Evolutionary conservation across 148 eudicot species (phyloP), one percentile per base, ranked within the genome.

Genomic region (Camellia sinensis): DNA sequence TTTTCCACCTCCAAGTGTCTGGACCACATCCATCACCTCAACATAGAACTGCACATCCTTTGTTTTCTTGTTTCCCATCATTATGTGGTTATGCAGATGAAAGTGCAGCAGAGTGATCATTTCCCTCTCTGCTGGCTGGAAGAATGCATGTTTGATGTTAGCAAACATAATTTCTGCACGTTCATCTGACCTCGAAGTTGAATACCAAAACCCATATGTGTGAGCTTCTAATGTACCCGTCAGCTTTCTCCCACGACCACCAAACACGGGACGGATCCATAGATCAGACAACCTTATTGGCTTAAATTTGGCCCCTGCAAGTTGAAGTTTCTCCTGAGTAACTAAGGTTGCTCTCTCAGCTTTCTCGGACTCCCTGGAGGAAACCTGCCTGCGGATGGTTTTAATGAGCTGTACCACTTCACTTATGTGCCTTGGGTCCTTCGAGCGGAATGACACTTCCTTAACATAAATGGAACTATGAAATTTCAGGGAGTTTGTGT

Each of bases 21-120:
- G 92, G 71, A 91, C 94, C 76, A 89, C 89, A 56, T 91, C 94
- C 94, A 91, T 91, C 79, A 91, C 94, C 87, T 91, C 94, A 65
- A 86, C 83, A 70, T 82, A 91, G 74, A 91, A 91, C 75, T 91
- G 94, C 7, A 89, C 94, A 82, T 91, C 94, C 82, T 91, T 91
- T 41, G 91, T 91, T 82, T 91, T 91, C 88, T 86, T 90, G 84
- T 84, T 90, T 62, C 89, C 90, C 59, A 90, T 91, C 93, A 90
- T 90, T 69, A 90, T 90, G 82, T 90, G 93, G 71, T 90, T 90
- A 22, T 84, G 93, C 44, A 90, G 91, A 78, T 90, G 93, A 70
- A 90, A 90, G 81, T 90, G 93, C 48, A 90, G 79, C 4, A 90
- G 78, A 53, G 91, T 87, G 63, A 90, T 90, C 93, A 89, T 89